Evolutionary conservation across 371 early-diverging fungal genomes (phyloP), one percentile per base, ranked within the genome.

Genomic region (Aphelidium insulamus): DNA sequence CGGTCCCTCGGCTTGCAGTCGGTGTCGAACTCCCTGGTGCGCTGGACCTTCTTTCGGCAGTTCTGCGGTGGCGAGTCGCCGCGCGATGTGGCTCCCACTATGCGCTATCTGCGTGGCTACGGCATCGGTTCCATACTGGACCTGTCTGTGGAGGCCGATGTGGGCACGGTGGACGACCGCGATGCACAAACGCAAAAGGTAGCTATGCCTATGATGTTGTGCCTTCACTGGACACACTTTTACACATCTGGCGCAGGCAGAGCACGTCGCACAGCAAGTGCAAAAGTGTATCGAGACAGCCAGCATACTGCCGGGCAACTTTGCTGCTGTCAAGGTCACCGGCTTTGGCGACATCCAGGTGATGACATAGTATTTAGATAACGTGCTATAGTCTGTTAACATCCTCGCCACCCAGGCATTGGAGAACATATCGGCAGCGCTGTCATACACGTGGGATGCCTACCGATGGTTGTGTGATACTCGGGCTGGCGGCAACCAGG

Each of bases 11-110:
- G 60, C n/a, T 30, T 80, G 21, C 47, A 62, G 15, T 40, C 51
- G 2, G 57, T 61, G 5, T 52, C 63, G 7, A 65, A 82, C 45
- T 67, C 62, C 46, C 46, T 77, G n/a, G 57, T 87, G 36, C 72
- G 70, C 49, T 57, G 62, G 26, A 83, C 87, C 10, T 81, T 87
- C 54, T 90, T 86, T 55, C 61, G 60, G 20, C 80, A 81, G 39
- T 90, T 90, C 50, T 86, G 86, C 47, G 90, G 85, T 26, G 95
- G 95, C 36, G 91, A 94, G 52, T 71, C 73, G 11, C 61, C 76
- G 20, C 68, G 67, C 9, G 87, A 87, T 43, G 78, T 85, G 37
- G 54, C 71, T 6, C 68, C 71, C n/a, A 70, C 71, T 11, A 86
- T 94, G 81, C 60, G 62, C 25, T 32, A 44, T 15, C 60, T 88